Evolutionary conservation across 2,329 filamentous ascomycete species (phyloP), one percentile per base, ranked within the genome.

Genomic region (Torrubiella hemipterigena): DNA sequence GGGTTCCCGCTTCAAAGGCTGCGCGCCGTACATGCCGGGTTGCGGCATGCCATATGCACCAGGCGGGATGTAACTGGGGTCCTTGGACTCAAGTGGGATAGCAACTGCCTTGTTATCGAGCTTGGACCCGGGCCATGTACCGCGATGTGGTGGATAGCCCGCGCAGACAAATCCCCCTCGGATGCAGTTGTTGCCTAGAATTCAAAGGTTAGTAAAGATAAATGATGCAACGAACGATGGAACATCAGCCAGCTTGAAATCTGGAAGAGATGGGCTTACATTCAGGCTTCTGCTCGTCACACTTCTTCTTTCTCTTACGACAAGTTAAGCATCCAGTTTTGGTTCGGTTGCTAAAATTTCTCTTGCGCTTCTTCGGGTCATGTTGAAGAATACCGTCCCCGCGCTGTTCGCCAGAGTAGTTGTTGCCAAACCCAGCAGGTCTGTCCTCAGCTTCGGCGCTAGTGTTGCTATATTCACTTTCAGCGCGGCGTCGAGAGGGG

Each of bases 251-350:
- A 5, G 22, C 11, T 7, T 12, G n/a, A 16, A 11, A 11, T 17
- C 5, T 15, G 7, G 13, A 15, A 4, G 17, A 15, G 13, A n/a
- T 12, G 10, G 11, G 65, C 81, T 67, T 66, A 93, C 91, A 96
- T 55, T 85, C 77, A 17, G 91, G 91, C 54, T 93, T 93, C 32
- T 72, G 73, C 61, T 96, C 91, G 51, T 96, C 89, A 50, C 91
- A 96, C 59, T 96, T 96, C 74, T 96, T 96, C 69, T 96, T 96
- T 36, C 89, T 73, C 50, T 75, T 74, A 37, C 89, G 72, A 53
- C 89, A 96, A 6, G 89, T 96, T 57, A 93, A 75, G 54, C 89
- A 96, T 19, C 87, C 86, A 8, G 87, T 95, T 60, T 96, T 96
- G 14, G 89, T 95, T 36, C 89, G 73, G 55, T 95, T 94, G 59